Conservation (phyloP, 2,329 filamentous ascomycete species). For the Endocalyx cinctus region DNA sequence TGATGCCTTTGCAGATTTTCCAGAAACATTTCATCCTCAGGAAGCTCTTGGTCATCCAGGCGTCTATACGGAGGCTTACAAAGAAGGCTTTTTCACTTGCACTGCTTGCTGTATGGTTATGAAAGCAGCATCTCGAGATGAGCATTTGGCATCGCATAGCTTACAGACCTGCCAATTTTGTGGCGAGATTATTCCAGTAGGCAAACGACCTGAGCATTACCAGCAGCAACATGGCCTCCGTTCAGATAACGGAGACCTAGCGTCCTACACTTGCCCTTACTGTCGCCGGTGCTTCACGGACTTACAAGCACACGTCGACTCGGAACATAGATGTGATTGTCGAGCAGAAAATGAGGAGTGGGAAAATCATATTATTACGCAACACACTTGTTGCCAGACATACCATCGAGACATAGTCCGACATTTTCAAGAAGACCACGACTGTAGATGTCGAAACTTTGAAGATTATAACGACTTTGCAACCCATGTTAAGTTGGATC, state of each 20-base stretch:
- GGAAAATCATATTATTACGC: background rate
- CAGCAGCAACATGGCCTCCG: slow-evolving; percentile 1
- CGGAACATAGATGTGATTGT: background rate
- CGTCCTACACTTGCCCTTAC: slow-evolving; percentile 1
- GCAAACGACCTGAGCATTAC: slow-evolving; percentile 1
- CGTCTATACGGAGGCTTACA: slow-evolving; percentile 1
- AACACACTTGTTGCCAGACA: slow-evolving; percentile 1
- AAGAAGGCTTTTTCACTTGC: slow-evolving; percentile 2
- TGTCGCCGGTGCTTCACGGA: slow-evolving; percentile 1
- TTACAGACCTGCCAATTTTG: background rate
- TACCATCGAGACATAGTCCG: slow-evolving; percentile 1
- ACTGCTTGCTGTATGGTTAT: slow-evolving; percentile 1
- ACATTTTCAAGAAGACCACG: slow-evolving; percentile 1
- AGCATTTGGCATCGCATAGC: slow-evolving; percentile 1
- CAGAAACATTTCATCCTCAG: background rate
- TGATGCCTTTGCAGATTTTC: background rate
- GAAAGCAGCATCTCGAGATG: slow-evolving; percentile 1
- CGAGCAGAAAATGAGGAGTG: background rate
- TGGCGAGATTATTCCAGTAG: background rate
- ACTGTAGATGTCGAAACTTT: slow-evolving; percentile 1
- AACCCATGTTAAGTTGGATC: slow-evolving; percentile 1
- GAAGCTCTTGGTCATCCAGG: background rate
- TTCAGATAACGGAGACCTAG: background rate
- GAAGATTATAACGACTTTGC: slow-evolving; percentile 1
- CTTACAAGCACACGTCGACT: background rate